phyloP scores from a whole-genome alignment of 2,329 filamentous ascomycete genomes.

The Sarocladium strictum region DNA sequence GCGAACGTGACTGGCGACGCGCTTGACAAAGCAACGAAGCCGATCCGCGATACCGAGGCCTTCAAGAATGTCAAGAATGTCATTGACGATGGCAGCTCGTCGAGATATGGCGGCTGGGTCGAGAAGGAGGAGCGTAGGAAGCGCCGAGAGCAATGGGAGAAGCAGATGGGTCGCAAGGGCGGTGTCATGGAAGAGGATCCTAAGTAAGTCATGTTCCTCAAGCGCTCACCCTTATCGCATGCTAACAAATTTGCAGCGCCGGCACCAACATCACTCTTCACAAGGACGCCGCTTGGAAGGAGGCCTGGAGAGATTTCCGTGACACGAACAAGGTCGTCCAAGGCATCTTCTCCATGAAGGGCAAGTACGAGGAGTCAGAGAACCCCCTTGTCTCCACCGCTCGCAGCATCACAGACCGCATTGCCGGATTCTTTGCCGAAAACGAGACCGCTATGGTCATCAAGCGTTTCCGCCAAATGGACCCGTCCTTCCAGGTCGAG shows the following conservation, averaged over 20 bases:
- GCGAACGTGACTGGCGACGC: slow-evolving; percentile 81
- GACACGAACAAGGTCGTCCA: slow-evolving; percentile 87
- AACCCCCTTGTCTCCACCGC: slow-evolving; percentile 92
- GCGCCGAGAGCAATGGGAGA: slow-evolving; percentile 68
- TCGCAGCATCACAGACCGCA: slow-evolving; percentile 85
- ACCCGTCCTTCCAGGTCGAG: slow-evolving; percentile 90
- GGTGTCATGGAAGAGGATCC: slow-evolving; percentile 77
- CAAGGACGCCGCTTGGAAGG: slow-evolving; percentile 96
- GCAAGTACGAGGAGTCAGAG: slow-evolving; percentile 90
- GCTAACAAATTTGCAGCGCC: slow-evolving; percentile 53
- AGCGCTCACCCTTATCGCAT: not conserved
- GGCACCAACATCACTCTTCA: slow-evolving; percentile 92
- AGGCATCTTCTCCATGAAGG: slow-evolving; percentile 78
- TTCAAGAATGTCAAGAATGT: slow-evolving; percentile 93
- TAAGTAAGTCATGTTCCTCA: slow-evolving; percentile 57
- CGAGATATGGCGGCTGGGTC: slow-evolving; percentile 90
- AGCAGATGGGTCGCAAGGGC: slow-evolving; percentile 43
- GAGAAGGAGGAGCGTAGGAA: slow-evolving; percentile 91
- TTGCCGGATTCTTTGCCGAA: slow-evolving; percentile 95
- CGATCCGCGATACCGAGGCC: slow-evolving; percentile 88
- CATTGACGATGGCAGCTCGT: slow-evolving; percentile 95
- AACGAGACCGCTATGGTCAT: slow-evolving; percentile 97
- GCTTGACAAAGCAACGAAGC: slow-evolving; percentile 90
- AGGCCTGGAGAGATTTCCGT: slow-evolving; percentile 94
- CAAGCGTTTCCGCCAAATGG: slow-evolving; percentile 96